These are phyloP conservation scores for Huntiella bhutanensis DNA, from an alignment of 2,329 filamentous ascomycete genomes.

Conservation along the genomic window DNA sequence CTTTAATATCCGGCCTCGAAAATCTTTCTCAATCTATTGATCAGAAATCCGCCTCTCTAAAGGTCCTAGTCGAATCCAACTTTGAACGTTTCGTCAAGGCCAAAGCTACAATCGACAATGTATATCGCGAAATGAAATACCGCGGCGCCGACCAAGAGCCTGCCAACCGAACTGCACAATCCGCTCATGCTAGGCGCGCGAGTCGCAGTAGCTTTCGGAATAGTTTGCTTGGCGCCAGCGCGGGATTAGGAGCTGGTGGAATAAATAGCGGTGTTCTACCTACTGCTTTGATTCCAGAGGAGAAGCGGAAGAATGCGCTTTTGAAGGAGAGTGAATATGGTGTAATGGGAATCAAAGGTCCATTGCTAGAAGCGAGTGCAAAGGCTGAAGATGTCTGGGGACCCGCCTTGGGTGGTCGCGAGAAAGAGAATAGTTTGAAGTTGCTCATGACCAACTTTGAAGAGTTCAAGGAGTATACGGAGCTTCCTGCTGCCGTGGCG, in stretches of 20 bases:
- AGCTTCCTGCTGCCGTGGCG: constrained; percentile 56
- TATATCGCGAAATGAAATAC: constrained; percentile 94
- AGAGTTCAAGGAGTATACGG: constrained; percentile 62
- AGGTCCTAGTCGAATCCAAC: constrained; percentile 90
- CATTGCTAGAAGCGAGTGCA: constrained; percentile 72
- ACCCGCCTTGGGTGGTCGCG: constrained; percentile 72
- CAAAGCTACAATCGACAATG: constrained; percentile 95
- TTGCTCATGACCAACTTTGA: constrained; percentile 57
- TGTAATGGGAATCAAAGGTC: constrained; percentile 69
- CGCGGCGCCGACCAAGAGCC: constrained; percentile 34
- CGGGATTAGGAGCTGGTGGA: constrained; percentile 16
- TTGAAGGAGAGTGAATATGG: constrained; percentile 87
- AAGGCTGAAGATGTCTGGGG: constrained; percentile 98
- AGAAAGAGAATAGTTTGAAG: constrained; percentile 78
- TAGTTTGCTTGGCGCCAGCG: constrained; percentile 15
- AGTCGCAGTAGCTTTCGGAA: constrained; percentile 11
- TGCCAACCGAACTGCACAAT: constrained; percentile 46
- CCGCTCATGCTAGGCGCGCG: constrained; percentile 21
- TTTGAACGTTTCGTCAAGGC: constrained; percentile 96
- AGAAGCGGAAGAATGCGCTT: constrained; percentile 69
- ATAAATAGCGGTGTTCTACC: constrained; percentile 13
- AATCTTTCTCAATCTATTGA: constrained; percentile 82
- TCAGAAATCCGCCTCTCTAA: constrained; percentile 90
- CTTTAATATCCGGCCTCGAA: constrained; percentile 64
- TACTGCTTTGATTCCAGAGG: constrained; percentile 26